phyloP scores from a whole-genome alignment of 2,329 filamentous ascomycete species.

The Thermochaetoides dissita region DNA sequence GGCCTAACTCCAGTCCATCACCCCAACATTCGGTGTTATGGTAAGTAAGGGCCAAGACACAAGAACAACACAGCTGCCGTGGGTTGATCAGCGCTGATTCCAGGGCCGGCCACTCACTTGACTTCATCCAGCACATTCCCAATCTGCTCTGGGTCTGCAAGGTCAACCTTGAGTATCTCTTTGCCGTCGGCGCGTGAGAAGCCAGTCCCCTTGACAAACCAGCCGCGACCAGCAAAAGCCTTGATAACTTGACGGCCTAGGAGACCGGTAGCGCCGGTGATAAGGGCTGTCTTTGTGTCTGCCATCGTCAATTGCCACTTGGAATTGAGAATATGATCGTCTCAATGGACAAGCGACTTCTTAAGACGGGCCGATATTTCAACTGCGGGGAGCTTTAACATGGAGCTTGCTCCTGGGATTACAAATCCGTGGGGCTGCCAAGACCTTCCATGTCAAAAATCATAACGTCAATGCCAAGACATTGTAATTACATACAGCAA shows the following conservation, averaged over 20 bases:
- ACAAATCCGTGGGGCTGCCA: conserved; percentile 2
- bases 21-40: too few species aligned
- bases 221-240: conserved; percentile 50
- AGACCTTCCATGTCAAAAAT: not conserved
- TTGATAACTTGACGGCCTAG: conserved; percentile 66
- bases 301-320: conserved; percentile 2
- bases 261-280: conserved; percentile 76
- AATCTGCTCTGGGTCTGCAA: conserved; percentile 33
- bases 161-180: conserved; percentile 47
- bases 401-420: not conserved
- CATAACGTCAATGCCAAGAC: too few species aligned
- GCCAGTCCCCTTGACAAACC: conserved; percentile 60
- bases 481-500: too few species aligned
- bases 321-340: not conserved
- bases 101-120: conserved; percentile 30
- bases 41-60: too few species aligned
- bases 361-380: not conserved
- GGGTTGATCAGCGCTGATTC: too few species aligned
- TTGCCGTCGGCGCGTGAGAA: conserved; percentile 60
- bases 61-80: too few species aligned
- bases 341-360: not conserved
- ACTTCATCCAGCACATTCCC: conserved; percentile 35
- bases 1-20: conserved; percentile 6
- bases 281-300: conserved; percentile 41
- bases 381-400: conserved; percentile 2